These are phyloP conservation scores for Boletus eberwhitei DNA, from an alignment of 768 basidiomycete genomes.

Conservation along the genomic window DNA sequence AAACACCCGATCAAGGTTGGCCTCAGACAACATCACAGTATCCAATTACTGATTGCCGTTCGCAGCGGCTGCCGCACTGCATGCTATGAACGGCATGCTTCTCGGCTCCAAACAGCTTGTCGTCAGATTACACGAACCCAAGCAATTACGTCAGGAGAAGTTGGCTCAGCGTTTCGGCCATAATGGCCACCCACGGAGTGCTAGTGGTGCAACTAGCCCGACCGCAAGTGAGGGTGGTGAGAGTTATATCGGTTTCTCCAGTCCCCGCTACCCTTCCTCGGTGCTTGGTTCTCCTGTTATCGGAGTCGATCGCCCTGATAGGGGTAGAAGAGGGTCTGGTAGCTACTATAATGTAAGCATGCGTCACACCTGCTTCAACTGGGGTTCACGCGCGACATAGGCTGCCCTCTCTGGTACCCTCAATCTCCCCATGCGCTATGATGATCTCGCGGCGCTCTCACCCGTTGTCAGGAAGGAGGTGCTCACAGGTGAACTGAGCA, in stretches of 20 bases:
- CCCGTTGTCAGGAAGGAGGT: conserved; percentile 88
- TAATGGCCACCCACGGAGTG: conserved; percentile 75
- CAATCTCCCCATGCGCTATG: conserved; percentile 83
- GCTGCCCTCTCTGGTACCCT: conserved; percentile 79
- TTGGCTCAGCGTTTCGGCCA: conserved; percentile 77
- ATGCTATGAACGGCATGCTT: conserved; percentile 73
- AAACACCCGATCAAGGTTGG: conserved; percentile 77
- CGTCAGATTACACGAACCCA: conserved; percentile 87
- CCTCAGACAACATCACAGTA: background rate
- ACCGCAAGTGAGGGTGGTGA: conserved; percentile 81
- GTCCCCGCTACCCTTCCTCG: conserved; percentile 56
- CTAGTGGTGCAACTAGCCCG: conserved; percentile 84
- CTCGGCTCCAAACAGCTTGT: conserved; percentile 76
- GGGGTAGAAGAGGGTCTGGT: conserved; percentile 74
- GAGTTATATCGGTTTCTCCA: conserved; percentile 68
- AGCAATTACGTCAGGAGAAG: conserved; percentile 87
- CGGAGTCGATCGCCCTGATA: conserved; percentile 54
- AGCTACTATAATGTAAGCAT: conserved; percentile 77
- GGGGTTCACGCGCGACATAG: conserved; percentile 34
- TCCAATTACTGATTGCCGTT: conserved; percentile 3
- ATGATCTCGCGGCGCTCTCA: conserved; percentile 76
- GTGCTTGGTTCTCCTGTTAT: conserved; percentile 56
- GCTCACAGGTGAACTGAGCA: conserved; percentile 75
- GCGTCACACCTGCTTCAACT: background rate
- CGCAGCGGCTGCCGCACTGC: conserved; percentile 69